Evolutionary conservation across 108 stramenopile species (phyloP), one percentile per base, ranked within the genome.

Genomic region (Skeletonema costatum): DNA sequence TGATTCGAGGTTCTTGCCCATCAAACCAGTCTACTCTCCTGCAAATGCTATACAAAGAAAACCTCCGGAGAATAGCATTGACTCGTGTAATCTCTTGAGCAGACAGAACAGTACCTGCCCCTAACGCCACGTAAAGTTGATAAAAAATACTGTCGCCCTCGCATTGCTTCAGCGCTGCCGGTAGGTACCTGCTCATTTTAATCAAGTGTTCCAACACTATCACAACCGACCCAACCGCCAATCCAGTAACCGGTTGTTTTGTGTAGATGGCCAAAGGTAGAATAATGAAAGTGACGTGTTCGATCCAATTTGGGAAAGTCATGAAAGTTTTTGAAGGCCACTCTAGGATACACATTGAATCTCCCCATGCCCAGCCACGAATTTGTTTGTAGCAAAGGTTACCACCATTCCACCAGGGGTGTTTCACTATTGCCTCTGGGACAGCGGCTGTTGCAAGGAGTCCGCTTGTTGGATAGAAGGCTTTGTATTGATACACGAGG

Each of bases 341-440:
- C 39, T 74, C 72, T 5, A 53, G 60, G 41, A 87, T 61, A 64
- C 81, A 82, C 25, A 72, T 50, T 3, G 74, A 70, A 64, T 85
- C 84, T 14, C 84, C 84, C 64, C 69, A 44, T 8, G 87, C 87
- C 87, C 87, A 87, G 7, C 82, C 82, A 13, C 25, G 48, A 41
- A 83, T 73, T 67, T 83, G 82, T 9, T 61, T 56, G 36, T 82
- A 77, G 42, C 76, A 77, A 25, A 35, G 13, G 11, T 68, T 61
- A 14, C 76, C 80, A 32, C 63, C 21, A 39, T 78, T 69, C 86
- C 86, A 87, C 76, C 73, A 85, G 10, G 83, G 77, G 64, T 85
- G 86, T 19, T 38, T 14, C 11, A 83, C 86, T 12, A 58, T 29
- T 16, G 86, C 86, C 12, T 61, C 78, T 14, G 86, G 86, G 38